Percentiles rank a stretch among this genome's conserved stretches.
Conservation (phyloP, 2,329 filamentous ascomycete species). For the Fusarium sp. region DNA sequence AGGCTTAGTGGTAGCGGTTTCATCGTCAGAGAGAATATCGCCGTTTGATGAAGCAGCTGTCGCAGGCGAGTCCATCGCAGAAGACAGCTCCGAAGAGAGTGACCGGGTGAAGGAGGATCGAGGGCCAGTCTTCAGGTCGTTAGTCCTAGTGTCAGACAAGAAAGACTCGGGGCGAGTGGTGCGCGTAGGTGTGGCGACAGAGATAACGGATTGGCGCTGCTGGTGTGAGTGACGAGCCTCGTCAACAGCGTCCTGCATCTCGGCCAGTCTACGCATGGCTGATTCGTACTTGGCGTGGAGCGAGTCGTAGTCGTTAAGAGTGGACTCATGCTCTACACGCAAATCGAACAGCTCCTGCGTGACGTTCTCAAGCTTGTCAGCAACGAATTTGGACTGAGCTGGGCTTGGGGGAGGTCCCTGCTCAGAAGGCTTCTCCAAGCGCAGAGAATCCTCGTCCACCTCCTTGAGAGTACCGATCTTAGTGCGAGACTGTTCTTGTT, state of each 20-base stretch:
- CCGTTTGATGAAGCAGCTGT: slow-evolving; percentile 72
- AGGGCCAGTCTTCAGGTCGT: slow-evolving; percentile 73
- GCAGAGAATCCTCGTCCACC: slow-evolving; percentile 40
- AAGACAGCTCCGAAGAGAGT: slow-evolving; percentile 93
- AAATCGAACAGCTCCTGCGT: slow-evolving; percentile 93
- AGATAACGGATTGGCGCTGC: slow-evolving; percentile 67
- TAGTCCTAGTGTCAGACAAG: slow-evolving; percentile 80
- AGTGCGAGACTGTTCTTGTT: slow-evolving; percentile 48
- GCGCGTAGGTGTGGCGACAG: slow-evolving; percentile 60
- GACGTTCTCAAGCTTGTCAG: slow-evolving; percentile 91
- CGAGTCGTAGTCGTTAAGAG: slow-evolving; percentile 81
- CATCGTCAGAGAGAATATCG: slow-evolving; percentile 56
- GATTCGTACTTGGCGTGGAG: slow-evolving; percentile 93
- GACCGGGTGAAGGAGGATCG: slow-evolving; percentile 81
- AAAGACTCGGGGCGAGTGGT: slow-evolving; percentile 79
- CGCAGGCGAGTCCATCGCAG: slow-evolving; percentile 79
- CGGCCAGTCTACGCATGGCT: slow-evolving; percentile 81
- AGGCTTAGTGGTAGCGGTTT: slow-evolving; percentile 60
- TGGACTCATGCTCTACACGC: slow-evolving; percentile 88
- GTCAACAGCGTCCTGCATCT: slow-evolving; percentile 86
- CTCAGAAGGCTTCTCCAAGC: slow-evolving; percentile 30
- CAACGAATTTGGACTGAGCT: slow-evolving; percentile 85
- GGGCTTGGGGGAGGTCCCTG: slow-evolving; percentile 67
- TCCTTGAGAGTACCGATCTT: slow-evolving; percentile 52
- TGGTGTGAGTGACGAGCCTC: slow-evolving; percentile 75